Conservation (phyloP, 2,329 filamentous ascomycete species). For the Domatiomyces globalis region DNA sequence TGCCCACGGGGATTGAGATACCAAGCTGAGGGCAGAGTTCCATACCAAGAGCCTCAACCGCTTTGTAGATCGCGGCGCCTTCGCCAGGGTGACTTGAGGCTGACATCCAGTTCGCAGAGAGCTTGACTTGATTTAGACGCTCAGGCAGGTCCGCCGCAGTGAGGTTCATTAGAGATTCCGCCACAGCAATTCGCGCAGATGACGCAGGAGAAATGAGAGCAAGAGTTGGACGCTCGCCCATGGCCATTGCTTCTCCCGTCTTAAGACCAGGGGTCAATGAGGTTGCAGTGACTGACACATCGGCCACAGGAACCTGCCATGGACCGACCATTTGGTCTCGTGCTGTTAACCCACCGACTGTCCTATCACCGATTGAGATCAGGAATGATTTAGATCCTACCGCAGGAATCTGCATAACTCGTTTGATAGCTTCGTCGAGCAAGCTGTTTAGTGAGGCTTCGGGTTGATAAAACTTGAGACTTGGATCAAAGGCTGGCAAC, state of each 20-base stretch:
- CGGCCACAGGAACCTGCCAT: conserved; percentile 88
- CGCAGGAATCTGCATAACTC: conserved; percentile 70
- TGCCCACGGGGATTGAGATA: conserved; percentile 87
- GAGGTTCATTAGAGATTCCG: conserved; percentile 83
- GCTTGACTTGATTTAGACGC: conserved; percentile 62
- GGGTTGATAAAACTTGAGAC: conserved; percentile 52
- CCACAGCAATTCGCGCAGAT: conserved; percentile 92
- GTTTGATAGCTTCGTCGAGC: conserved; percentile 57
- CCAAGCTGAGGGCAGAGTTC: conserved; percentile 82
- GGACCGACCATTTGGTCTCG: conserved; percentile 93
- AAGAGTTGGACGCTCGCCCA: conserved; percentile 82
- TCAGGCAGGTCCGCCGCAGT: conserved; percentile 64
- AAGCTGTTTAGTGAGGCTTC: conserved; percentile 38
- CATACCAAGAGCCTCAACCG: conserved; percentile 83
- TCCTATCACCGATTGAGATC: conserved; percentile 89
- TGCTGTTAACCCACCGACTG: conserved; percentile 74
- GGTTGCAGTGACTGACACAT: conserved; percentile 83
- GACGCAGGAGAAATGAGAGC: conserved; percentile 81
- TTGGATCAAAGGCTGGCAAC: conserved; percentile 60
- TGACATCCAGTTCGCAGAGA: conserved; percentile 98
- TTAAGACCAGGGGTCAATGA: conserved; percentile 58
- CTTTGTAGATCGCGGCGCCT: conserved; percentile 82
- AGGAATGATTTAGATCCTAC: conserved; percentile 97
- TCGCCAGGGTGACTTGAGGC: conserved; percentile 89
- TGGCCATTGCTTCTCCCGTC: conserved; percentile 91